Percentiles rank a stretch among this genome's conserved stretches.
phyloP scores from a whole-genome alignment of 768 basidiomycete species.

The Serendipita sp. region DNA sequence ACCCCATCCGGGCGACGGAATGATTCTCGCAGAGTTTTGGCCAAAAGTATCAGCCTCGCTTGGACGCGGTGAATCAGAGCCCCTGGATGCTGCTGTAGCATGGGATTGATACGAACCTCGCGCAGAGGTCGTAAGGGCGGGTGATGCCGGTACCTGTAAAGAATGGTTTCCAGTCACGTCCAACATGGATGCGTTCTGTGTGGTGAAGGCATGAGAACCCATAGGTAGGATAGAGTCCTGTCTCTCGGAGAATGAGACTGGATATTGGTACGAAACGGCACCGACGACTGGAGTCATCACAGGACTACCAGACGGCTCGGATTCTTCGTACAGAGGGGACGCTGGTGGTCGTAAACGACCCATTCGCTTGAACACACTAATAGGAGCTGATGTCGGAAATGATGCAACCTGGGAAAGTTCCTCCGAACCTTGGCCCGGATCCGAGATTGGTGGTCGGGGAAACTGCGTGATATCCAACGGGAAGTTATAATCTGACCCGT shows the following conservation, averaged over 20 bases:
- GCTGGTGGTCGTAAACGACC: neutral
- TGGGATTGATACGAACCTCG: slow-evolving; percentile 1
- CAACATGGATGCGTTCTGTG: neutral
- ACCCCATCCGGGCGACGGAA: neutral
- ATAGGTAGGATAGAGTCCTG: neutral
- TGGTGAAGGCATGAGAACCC: neutral
- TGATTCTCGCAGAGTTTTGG: neutral
- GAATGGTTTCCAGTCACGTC: neutral
- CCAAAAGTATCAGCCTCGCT: neutral
- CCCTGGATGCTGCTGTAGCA: neutral
- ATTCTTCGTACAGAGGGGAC: neutral
- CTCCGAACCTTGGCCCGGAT: neutral
- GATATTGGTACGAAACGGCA: neutral
- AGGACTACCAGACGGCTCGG: neutral
- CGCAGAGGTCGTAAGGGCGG: neutral
- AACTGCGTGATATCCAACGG: slow-evolving; percentile 2
- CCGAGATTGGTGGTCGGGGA: slow-evolving; percentile 3
- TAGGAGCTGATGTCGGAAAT: neutral
- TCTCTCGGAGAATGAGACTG: neutral
- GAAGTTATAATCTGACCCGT: neutral
- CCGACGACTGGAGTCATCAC: neutral
- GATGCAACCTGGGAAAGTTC: neutral
- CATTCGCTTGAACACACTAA: neutral
- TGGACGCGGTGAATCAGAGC: neutral
- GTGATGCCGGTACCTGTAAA: neutral